These are phyloP conservation scores for Neofusicoccum parvum DNA, from an alignment of 2,329 filamentous ascomycete genomes.

Conservation along the genomic window DNA sequence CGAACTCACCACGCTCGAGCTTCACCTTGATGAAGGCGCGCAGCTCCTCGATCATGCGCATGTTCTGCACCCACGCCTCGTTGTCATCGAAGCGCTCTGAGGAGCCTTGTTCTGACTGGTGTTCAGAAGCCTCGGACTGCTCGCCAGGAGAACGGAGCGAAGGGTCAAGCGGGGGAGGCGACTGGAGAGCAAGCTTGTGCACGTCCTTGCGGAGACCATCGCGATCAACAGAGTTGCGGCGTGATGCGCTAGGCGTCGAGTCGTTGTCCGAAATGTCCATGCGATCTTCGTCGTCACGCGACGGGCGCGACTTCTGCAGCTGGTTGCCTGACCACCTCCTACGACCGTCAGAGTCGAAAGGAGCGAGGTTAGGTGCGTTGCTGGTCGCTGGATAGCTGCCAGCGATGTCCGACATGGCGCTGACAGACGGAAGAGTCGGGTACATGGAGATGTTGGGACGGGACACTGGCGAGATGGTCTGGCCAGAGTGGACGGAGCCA, in stretches of 20 bases:
- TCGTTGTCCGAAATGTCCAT: constrained; percentile 46
- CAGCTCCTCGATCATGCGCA: constrained; percentile 64
- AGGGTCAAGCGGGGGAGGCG: constrained; percentile 42
- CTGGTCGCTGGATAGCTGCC: constrained; percentile 65
- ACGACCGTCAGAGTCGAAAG: constrained; percentile 62
- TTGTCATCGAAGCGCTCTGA: constrained; percentile 30
- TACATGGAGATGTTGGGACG: constrained; percentile 65
- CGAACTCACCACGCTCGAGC: constrained; percentile 56
- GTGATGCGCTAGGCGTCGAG: constrained; percentile 35
- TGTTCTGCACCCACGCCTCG: constrained; percentile 64
- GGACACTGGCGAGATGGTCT: constrained; percentile 67
- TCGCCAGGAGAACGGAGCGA: constrained; percentile 42
- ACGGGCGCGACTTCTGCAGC: constrained; percentile 51
- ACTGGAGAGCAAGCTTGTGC: constrained; percentile 41
- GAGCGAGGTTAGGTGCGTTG: constrained; percentile 67
- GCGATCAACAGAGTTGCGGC: constrained; percentile 35
- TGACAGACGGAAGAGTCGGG: constrained; percentile 72
- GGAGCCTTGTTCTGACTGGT: constrained; percentile 26
- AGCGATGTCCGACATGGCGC: constrained; percentile 62
- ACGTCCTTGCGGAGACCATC: constrained; percentile 41
- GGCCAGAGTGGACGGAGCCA: constrained; percentile 64
- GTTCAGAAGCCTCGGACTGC: constrained; percentile 38
- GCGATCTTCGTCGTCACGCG: constrained; percentile 31
- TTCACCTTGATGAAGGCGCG: constrained; percentile 59
- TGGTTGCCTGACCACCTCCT: constrained; percentile 64